Conservation (phyloP, 331 rosid species). For the Saraca asoca region DNA sequence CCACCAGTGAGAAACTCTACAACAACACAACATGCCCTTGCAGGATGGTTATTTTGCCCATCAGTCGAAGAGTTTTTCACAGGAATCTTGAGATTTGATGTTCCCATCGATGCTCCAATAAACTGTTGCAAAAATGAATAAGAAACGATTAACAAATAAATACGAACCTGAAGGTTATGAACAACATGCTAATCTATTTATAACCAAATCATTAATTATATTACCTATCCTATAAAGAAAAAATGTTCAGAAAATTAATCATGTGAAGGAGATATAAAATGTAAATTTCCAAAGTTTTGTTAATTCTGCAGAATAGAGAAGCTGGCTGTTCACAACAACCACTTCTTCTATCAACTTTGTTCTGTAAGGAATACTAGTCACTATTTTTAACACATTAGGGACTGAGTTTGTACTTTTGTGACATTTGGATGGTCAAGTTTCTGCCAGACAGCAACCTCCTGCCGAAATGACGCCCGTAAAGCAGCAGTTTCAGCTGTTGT, state of each 20-base stretch:
- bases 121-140: constrained; percentile 54
- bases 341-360: constrained; percentile 16
- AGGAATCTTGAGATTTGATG: constrained; percentile 74
- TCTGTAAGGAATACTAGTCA: constrained; percentile 15
- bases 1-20: constrained; percentile 77
- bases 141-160: background rate
- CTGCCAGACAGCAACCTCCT: constrained; percentile 92
- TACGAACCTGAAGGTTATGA: constrained; percentile 9
- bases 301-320: constrained; percentile 11
- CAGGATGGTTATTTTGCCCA: constrained; percentile 48
- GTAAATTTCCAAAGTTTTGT: background rate
- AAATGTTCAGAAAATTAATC: background rate
- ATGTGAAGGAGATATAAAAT: background rate
- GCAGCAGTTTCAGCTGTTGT: constrained; percentile 66
- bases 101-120: constrained; percentile 89
- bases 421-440: constrained; percentile 91
- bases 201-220: constrained; percentile 10
- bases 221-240: background rate
- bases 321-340: constrained; percentile 9
- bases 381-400: constrained; percentile 28
- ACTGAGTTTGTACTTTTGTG: constrained; percentile 60
- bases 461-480: constrained; percentile 72
- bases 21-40: constrained; percentile 80
- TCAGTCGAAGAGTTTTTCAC: constrained; percentile 45
- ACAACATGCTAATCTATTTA: constrained; percentile 1